Percentiles rank a stretch among this genome's conserved stretches.
These are phyloP conservation scores for Westerdykella sp. DNA, from an alignment of 2,329 filamentous ascomycete species.

Conservation along the genomic window DNA sequence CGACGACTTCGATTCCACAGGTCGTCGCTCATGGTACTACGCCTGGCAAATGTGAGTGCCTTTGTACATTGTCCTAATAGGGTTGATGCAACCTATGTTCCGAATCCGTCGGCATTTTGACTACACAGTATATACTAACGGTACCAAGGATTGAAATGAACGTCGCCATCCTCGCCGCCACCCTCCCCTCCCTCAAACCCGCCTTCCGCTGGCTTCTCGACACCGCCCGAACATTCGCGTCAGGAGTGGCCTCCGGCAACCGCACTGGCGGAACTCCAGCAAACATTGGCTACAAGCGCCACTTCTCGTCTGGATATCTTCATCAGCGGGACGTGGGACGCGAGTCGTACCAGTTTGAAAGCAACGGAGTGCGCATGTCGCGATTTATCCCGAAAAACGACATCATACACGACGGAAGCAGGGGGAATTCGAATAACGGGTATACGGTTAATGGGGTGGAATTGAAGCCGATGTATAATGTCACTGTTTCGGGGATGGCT, in stretches of 20 bases:
- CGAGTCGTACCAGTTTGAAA: background rate
- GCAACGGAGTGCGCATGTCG: background rate
- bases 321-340: background rate
- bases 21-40: conserved; percentile 12
- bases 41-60: conserved; percentile 6
- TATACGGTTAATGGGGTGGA: conserved; percentile 1
- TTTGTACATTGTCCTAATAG: background rate
- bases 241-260: conserved; percentile 1
- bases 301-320: conserved; percentile 4
- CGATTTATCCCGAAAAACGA: background rate
- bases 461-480: conserved; percentile 1
- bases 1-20: conserved; percentile 26
- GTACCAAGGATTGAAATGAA: conserved; percentile 39
- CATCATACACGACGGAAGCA: background rate
- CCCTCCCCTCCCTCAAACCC: conserved; percentile 35
- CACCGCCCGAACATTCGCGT: conserved; percentile 11
- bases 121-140: conserved; percentile 26
- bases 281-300: conserved; percentile 2
- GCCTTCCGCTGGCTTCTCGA: conserved; percentile 31
- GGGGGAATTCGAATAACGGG: background rate
- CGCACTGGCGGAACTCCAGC: conserved; percentile 1
- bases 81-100: background rate
- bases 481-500: background rate
- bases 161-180: conserved; percentile 38
- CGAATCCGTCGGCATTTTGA: no score